These are phyloP conservation scores for Amylostereum areolatum DNA, from an alignment of 1,284 basidiomycete species.

Conservation along the genomic window DNA sequence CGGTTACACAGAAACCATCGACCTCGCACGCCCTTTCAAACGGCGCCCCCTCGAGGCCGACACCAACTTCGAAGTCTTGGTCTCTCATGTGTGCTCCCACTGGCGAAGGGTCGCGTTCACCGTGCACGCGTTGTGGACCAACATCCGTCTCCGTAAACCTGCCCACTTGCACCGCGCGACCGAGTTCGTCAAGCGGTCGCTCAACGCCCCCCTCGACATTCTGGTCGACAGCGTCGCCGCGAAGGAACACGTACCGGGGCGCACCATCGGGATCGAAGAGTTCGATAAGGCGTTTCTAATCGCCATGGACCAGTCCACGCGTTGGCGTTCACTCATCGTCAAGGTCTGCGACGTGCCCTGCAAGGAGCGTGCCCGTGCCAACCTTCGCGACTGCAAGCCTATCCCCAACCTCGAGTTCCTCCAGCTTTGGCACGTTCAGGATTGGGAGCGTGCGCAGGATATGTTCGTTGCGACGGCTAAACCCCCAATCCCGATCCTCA, in stretches of 20 bases:
- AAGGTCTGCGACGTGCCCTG: constrained; percentile 51
- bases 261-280: constrained; percentile 37
- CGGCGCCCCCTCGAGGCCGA: constrained; percentile 7
- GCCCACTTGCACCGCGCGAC: constrained; percentile 41
- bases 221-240: constrained; percentile 48
- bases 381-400: constrained; percentile 41
- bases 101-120: neutral
- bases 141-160: constrained; percentile 43
- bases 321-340: constrained; percentile 53
- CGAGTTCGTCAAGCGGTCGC: constrained; percentile 37
- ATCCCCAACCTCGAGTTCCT: constrained; percentile 48
- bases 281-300: constrained; percentile 43
- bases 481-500: constrained; percentile 51
- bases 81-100: neutral
- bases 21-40: constrained; percentile 28
- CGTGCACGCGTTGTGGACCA: constrained; percentile 10
- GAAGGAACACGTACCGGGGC: constrained; percentile 37
- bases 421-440: constrained; percentile 59
- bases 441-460: constrained; percentile 42
- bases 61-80: constrained; percentile 42
- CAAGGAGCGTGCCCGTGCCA: constrained; percentile 44
- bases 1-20: constrained; percentile 39
- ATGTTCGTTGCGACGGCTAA: constrained; percentile 47
- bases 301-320: constrained; percentile 39
- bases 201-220: constrained; percentile 40